Conservation (phyloP, 805 yeast genomes). For the Candida vaughaniae region DNA sequence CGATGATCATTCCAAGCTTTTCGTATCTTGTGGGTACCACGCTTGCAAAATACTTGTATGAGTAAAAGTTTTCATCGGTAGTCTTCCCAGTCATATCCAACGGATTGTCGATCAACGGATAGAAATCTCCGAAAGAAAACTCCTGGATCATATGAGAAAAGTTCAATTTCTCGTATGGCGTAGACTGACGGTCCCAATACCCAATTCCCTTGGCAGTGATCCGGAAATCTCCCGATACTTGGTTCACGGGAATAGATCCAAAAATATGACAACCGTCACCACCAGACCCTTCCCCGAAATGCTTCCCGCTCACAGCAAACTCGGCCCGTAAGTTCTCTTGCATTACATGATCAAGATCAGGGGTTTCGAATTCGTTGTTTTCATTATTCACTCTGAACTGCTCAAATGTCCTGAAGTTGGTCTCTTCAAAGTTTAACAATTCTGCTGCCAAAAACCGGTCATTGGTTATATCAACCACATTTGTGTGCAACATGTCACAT, state of each 20-base stretch:
- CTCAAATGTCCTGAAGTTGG: constrained; percentile 42
- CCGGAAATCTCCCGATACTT: constrained; percentile 82
- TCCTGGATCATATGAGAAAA: constrained; percentile 85
- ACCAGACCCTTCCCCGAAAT: constrained; percentile 40
- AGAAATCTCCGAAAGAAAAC: constrained; percentile 87
- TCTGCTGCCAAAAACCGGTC: constrained; percentile 81
- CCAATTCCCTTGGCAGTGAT: constrained; percentile 78
- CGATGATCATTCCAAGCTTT: constrained; percentile 67
- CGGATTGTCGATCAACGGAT: constrained; percentile 85
- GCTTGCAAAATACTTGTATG: constrained; percentile 65
- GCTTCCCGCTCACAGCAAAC: constrained; percentile 46
- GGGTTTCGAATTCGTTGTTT: constrained; percentile 48
- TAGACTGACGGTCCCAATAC: constrained; percentile 47
- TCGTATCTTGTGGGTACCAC: constrained; percentile 83
- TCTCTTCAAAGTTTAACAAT: constrained; percentile 67
- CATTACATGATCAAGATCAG: constrained; percentile 65
- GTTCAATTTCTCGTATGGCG: constrained; percentile 55
- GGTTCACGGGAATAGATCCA: constrained; percentile 81
- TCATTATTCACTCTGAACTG: constrained; percentile 53
- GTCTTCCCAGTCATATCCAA: constrained; percentile 70
- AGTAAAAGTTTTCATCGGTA: constrained; percentile 48
- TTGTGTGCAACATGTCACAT: constrained; percentile 71
- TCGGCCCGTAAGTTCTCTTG: constrained; percentile 67
- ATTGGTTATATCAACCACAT: constrained; percentile 71
- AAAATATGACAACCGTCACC: constrained; percentile 83